Percentiles rank a stretch among this genome's conserved stretches.
These are phyloP conservation scores for Cucumis hystrix DNA, from an alignment of 306 rosid genomes.

Conservation along the genomic window DNA sequence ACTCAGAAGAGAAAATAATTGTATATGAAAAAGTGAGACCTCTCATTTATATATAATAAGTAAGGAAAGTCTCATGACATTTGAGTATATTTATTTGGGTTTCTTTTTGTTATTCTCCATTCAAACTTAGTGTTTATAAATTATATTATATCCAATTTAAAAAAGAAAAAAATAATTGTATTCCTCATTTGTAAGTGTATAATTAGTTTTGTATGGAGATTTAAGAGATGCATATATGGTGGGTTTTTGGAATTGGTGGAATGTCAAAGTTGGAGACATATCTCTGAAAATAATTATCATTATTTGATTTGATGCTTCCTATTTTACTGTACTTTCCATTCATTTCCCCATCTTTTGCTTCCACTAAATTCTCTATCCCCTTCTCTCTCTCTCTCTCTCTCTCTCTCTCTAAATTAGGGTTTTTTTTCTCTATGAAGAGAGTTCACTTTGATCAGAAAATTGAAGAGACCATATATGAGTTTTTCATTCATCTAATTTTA, in stretches of 20 bases:
- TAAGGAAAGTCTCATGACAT: background rate
- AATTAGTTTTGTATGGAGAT: background rate
- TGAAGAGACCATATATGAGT: background rate
- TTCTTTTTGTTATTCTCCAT: background rate
- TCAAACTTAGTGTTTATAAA: background rate
- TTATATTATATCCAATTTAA: background rate
- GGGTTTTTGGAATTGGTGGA: background rate
- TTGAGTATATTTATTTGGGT: background rate
- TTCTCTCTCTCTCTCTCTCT: background rate
- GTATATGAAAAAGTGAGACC: background rate
- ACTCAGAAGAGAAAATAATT: background rate
- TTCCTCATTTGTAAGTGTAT: background rate
- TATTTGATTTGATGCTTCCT: slow-evolving; percentile 2
- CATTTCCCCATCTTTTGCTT: background rate
- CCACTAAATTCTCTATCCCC: background rate
- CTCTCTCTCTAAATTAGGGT: slow-evolving; percentile 4
- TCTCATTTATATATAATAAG: background rate
- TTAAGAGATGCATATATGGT: background rate
- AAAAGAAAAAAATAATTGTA: background rate
- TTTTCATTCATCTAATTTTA: background rate
- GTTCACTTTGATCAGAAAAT: background rate
- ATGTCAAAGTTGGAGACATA: background rate
- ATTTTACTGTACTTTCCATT: slow-evolving; percentile 4
- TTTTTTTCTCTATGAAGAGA: background rate
- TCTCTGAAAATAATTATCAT: background rate